These are phyloP conservation scores for Phyllosticta citriasiana DNA, from an alignment of 2,329 filamentous ascomycete species.

Conservation along the genomic window DNA sequence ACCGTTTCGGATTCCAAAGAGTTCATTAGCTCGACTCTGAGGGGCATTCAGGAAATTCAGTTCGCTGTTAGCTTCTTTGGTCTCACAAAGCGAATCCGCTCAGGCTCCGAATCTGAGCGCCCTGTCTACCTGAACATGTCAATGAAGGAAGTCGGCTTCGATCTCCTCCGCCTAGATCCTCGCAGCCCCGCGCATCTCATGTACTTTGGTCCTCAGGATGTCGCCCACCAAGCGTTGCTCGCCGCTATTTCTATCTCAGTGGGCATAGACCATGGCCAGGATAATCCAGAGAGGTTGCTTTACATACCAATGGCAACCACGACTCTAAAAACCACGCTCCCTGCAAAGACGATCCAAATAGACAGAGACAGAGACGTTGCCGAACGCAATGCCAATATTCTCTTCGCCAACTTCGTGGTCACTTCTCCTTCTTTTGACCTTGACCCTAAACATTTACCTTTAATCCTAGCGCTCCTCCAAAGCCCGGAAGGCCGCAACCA, in stretches of 20 bases:
- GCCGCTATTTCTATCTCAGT: slow-evolving; percentile 89
- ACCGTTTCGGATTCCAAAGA: slow-evolving; percentile 88
- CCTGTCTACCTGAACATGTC: slow-evolving; percentile 76
- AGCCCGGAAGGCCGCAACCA: slow-evolving; percentile 20
- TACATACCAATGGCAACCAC: slow-evolving; percentile 98
- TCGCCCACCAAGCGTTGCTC: slow-evolving; percentile 87
- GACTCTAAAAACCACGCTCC: slow-evolving; percentile 84
- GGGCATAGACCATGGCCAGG: slow-evolving; percentile 81
- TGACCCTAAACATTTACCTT: slow-evolving; percentile 80
- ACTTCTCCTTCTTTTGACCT: slow-evolving; percentile 93
- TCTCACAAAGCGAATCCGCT: slow-evolving; percentile 67
- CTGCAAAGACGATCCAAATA: slow-evolving; percentile 84
- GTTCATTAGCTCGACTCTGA: slow-evolving; percentile 78
- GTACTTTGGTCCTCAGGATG: slow-evolving; percentile 90
- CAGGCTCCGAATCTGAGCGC: slow-evolving; percentile 51
- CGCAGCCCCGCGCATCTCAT: slow-evolving; percentile 93
- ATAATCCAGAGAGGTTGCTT: slow-evolving; percentile 73
- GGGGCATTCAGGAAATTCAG: slow-evolving; percentile 92
- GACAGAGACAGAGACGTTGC: slow-evolving; percentile 59
- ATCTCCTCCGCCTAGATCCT: slow-evolving; percentile 81
- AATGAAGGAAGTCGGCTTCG: slow-evolving; percentile 93
- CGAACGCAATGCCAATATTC: slow-evolving; percentile 88
- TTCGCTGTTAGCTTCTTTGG: slow-evolving; percentile 88
- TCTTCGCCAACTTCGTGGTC: slow-evolving; percentile 92
- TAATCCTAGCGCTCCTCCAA: slow-evolving; percentile 68